Percentiles rank a stretch among this genome's conserved stretches.
Evolutionary conservation across 2,329 filamentous ascomycete genomes (phyloP).

Genomic region (Fusarium vanettenii): DNA sequence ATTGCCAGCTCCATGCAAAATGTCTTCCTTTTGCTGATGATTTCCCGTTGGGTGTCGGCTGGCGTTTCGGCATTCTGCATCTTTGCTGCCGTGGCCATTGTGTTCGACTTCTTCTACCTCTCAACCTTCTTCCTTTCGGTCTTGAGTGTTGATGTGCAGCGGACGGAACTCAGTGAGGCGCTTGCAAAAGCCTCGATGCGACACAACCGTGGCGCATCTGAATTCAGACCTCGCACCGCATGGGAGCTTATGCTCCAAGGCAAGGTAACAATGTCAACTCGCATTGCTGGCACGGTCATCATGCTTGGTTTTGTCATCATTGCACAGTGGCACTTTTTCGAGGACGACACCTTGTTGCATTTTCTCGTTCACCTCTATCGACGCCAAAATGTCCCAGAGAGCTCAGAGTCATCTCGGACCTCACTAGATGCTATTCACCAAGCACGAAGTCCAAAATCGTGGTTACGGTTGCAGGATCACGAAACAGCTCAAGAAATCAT

Average conservation of each 20-base stretch:
- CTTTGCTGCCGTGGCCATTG: slow-evolving; percentile 79
- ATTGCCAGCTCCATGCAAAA: slow-evolving; percentile 77
- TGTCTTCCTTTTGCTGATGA: slow-evolving; percentile 70
- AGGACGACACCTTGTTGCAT: slow-evolving; percentile 60
- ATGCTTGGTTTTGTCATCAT: slow-evolving; percentile 78
- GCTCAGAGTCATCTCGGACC: slow-evolving; percentile 47
- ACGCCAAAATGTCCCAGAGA: slow-evolving; percentile 18
- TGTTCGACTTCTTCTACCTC: slow-evolving; percentile 82
- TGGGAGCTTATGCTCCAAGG: slow-evolving; percentile 75
- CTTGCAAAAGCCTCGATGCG: slow-evolving; percentile 67
- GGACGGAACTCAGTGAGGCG: slow-evolving; percentile 80
- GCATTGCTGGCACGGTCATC: slow-evolving; percentile 79
- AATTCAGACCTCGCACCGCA: slow-evolving; percentile 37
- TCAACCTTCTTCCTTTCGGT: slow-evolving; percentile 85
- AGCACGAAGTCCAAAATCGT: slow-evolving; percentile 79
- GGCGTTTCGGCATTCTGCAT: slow-evolving; percentile 81
- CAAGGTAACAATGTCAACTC: slow-evolving; percentile 75
- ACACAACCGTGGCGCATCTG: slow-evolving; percentile 45
- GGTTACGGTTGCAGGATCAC: slow-evolving; percentile 82
- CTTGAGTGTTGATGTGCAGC: slow-evolving; percentile 80
- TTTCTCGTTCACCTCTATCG: slow-evolving; percentile 42
- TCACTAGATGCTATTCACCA: slow-evolving; percentile 74
- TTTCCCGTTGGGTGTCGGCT: slow-evolving; percentile 75
- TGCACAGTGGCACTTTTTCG: slow-evolving; percentile 83
- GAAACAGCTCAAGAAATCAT: slow-evolving; percentile 83